Percentiles rank a stretch among this genome's conserved stretches.
These are phyloP conservation scores for Xylaria sp. DNA, from an alignment of 2,329 filamentous ascomycete species.

Conservation along the genomic window DNA sequence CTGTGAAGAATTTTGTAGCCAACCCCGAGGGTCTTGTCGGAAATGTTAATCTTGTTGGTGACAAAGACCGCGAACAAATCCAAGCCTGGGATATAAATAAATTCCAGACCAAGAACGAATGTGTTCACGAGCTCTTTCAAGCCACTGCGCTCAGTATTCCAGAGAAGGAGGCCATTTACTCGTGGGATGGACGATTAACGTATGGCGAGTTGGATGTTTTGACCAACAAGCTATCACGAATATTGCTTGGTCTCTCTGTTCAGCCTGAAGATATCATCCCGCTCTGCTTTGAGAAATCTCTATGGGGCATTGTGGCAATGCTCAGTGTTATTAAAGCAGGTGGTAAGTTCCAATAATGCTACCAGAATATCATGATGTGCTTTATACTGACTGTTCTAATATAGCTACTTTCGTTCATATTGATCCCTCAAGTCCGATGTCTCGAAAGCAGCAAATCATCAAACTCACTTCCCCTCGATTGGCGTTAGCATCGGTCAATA, in stretches of 20 bases:
- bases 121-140: conserved; percentile 17
- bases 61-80: conserved; percentile 10
- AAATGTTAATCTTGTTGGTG: conserved; percentile 12
- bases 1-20: conserved; percentile 9
- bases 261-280: conserved; percentile 21
- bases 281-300: conserved; percentile 27
- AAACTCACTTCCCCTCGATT: conserved; percentile 14
- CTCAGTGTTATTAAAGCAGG: conserved; percentile 21
- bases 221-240: conserved; percentile 1
- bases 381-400: not conserved
- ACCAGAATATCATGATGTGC: not conserved
- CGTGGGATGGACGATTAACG: conserved; percentile 21
- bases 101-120: conserved; percentile 12
- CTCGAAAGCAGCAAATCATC: conserved; percentile 13
- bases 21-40: conserved; percentile 16
- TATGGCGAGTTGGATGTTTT: conserved; percentile 15
- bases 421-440: conserved; percentile 13
- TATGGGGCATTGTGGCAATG: conserved; percentile 28
- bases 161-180: conserved; percentile 13
- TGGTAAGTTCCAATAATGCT: conserved; percentile 6
- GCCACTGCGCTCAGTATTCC: not conserved
- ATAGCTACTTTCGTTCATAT: conserved; percentile 16
- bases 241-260: conserved; percentile 6
- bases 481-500: conserved; percentile 1
- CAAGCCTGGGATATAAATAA: conserved; percentile 15